Conservation (phyloP, 306 rosid species). For the Malus sylvestris region DNA sequence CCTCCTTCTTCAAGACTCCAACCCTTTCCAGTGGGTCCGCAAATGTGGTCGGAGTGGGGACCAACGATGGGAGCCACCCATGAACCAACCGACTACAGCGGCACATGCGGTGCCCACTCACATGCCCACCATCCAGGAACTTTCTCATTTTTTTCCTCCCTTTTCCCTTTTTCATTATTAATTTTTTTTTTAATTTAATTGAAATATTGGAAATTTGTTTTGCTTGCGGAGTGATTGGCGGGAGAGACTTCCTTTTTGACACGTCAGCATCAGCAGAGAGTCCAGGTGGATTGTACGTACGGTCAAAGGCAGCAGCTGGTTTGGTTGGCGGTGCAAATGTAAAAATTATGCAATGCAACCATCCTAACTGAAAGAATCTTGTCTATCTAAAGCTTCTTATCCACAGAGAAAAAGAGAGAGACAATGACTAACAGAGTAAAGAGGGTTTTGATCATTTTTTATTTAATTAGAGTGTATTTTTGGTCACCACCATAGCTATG, state of each 20-base stretch:
- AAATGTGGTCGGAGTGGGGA: neutral
- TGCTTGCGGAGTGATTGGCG: conserved; percentile 34
- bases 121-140: conserved; percentile 1
- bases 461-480: neutral
- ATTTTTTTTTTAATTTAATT: too few species aligned
- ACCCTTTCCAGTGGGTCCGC: neutral
- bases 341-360: neutral
- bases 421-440: neutral
- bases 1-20: neutral
- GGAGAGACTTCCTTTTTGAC: neutral
- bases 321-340: conserved; percentile 6
- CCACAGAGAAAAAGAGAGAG: neutral
- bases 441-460: neutral
- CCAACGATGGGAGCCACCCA: neutral
- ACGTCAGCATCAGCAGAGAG: neutral
- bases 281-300: conserved; percentile 17
- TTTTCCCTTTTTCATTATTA: neutral
- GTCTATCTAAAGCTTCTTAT: neutral
- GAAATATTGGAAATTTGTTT: neutral
- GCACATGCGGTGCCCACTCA: neutral
- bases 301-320: neutral
- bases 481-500: too few species aligned
- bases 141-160: neutral
- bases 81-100: neutral
- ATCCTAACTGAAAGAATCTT: conserved; percentile 6